Evolutionary conservation across 192 early-diverging fungal genomes (phyloP).

Genomic region (Oehlia diaphana): DNA sequence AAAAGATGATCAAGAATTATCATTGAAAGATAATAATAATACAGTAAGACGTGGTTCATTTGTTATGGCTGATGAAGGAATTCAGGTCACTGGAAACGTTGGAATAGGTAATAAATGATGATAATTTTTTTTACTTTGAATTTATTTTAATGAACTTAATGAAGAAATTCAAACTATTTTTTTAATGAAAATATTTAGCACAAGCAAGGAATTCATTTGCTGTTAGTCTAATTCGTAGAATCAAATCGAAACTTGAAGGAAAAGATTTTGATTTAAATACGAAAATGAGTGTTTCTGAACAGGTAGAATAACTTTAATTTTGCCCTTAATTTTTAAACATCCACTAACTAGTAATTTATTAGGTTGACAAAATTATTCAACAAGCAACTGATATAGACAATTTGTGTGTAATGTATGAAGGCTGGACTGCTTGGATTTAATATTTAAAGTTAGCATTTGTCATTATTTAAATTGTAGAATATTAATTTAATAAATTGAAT

Average conservation of each 20-base stretch:
- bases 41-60: not conserved
- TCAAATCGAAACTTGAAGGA: constrained; percentile 69
- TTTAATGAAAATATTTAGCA: constrained; percentile 11
- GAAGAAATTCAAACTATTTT: not conserved
- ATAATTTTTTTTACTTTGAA: not conserved
- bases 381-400: constrained; percentile 68
- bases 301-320: constrained; percentile 39
- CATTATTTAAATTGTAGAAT: too few species aligned
- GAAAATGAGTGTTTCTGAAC: constrained; percentile 62
- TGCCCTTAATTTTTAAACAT: not conserved
- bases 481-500: too few species aligned
- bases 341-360: constrained; percentile 1
- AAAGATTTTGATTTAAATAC: constrained; percentile 50
- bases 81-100: not conserved
- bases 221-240: constrained; percentile 58
- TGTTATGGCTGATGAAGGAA: not conserved
- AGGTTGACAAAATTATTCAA: constrained; percentile 63
- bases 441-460: not conserved
- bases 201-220: constrained; percentile 61
- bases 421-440: constrained; percentile 88
- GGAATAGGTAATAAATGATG: not conserved
- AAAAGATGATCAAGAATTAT: not conserved
- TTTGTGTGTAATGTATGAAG: constrained; percentile 82
- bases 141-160: not conserved
- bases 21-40: not conserved